phyloP scores from a whole-genome alignment of 768 basidiomycete genomes.

The Hypholoma sublateritium region DNA sequence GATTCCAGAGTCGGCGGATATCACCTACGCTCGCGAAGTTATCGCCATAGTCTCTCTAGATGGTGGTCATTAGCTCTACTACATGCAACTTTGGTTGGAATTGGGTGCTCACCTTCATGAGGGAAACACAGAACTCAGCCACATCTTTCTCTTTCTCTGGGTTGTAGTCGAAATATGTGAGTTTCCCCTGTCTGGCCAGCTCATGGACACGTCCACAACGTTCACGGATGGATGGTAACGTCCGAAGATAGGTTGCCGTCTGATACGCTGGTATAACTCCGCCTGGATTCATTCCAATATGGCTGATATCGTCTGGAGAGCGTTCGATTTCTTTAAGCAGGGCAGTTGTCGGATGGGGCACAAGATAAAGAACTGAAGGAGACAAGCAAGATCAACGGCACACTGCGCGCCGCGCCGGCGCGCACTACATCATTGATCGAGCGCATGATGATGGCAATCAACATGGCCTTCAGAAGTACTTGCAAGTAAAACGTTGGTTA shows the following conservation, averaged over 20 bases:
- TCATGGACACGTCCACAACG: constrained; percentile 77
- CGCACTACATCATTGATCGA: no score
- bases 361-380: no score
- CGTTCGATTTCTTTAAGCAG: neutral
- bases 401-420: no score
- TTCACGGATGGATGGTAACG: constrained; percentile 87
- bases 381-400: no score
- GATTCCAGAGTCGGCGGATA: neutral
- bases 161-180: constrained; percentile 86
- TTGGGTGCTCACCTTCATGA: constrained; percentile 67
- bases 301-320: neutral
- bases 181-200: constrained; percentile 70
- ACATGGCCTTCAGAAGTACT: no score
- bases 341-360: no score
- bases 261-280: constrained; percentile 28
- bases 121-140: constrained; percentile 68
- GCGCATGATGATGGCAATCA: no score
- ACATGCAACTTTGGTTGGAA: neutral
- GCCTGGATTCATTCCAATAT: constrained; percentile 31
- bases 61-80: constrained; percentile 6
- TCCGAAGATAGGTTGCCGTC: constrained; percentile 72
- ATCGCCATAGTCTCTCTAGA: constrained; percentile 73
- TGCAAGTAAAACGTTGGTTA: no score
- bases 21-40: constrained; percentile 59
- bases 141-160: constrained; percentile 72